Evolutionary conservation across 78 protist species (phyloP), one percentile per base, ranked within the genome.

Genomic region (Dictyostelium firmibasis): DNA sequence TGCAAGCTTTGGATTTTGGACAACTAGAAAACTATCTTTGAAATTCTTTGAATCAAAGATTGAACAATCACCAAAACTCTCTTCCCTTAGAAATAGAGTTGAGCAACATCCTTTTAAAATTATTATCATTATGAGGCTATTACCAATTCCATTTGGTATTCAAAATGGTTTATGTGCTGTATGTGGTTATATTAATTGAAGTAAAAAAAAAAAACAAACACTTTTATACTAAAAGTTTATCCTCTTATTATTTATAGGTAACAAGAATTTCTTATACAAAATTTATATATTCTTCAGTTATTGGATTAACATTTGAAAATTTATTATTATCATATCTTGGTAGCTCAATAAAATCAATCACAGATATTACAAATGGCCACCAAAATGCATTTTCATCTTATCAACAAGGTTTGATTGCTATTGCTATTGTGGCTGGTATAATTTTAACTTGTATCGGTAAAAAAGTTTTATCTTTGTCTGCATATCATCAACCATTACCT

Each of bases 261-360:
- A 81, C 94, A 31, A 60, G 94, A 89, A 78, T 89, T 50, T 89
- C 94, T 43, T 89, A 50, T 70, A 50, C 94, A 89, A 81, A 85
- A 64, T 89, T 81, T 89, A 81, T 89, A 31, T 89, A 78, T n/a
- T 78, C 94, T n/a, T 62, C 94, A 23, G 44, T 81, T 4, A 81
- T 89, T 89, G 94, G 94, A 27, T 70, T 89, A n/a, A 23, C 74
- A 69, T 85, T 79, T 25, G 94, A 89, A 85, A 89, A 89, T 81
- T 35, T 31, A 43, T 64, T 89, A 69, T 27, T 89, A 27, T 75
- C 85, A 14, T 89, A 89, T 81, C 35, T 89, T 47, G 94, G 94
- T 16, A 47, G 81, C 2, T 81, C 86, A 1, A 43, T 81, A 7
- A 88, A 88, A 43, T 18, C 72, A 10, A 47, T 88, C 1, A 44